Conservation (phyloP, 192 early-diverging fungal genomes). For the Rhizoclosmatium sp. region DNA sequence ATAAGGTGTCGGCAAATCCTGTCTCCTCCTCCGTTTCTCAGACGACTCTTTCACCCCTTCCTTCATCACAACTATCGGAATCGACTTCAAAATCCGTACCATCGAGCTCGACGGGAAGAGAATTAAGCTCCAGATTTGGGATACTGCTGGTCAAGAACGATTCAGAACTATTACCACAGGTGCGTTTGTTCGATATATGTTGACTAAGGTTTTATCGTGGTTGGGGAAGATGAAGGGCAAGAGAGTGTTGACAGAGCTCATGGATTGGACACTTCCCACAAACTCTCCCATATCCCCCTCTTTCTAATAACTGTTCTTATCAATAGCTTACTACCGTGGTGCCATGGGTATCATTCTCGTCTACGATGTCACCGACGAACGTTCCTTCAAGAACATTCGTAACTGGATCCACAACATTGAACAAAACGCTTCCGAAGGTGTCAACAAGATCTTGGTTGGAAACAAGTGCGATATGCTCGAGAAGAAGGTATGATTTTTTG, state of each 20-base stretch:
- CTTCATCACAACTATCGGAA: constrained; percentile 99
- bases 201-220: neutral
- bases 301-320: neutral
- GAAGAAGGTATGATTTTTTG: constrained; percentile 71
- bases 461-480: constrained; percentile 99
- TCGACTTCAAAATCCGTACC: constrained; percentile 99
- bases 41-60: constrained; percentile 99
- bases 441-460: constrained; percentile 98
- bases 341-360: constrained; percentile 99
- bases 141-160: constrained; percentile 98
- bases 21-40: constrained; percentile 95
- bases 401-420: constrained; percentile 99
- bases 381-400: constrained; percentile 97
- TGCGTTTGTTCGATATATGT: constrained; percentile 42
- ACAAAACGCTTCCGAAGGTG: constrained; percentile 98
- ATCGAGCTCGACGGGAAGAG: constrained; percentile 99
- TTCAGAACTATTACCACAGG: constrained; percentile 99
- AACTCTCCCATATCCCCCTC: neutral
- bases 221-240: neutral
- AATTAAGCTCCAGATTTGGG: constrained; percentile 99
- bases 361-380: constrained; percentile 99
- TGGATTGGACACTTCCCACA: neutral
- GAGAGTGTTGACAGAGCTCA: neutral
- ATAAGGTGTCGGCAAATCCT: constrained; percentile 94
- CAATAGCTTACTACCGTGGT: constrained; percentile 94